These are phyloP conservation scores for Ceratocystis lukuohia DNA, from an alignment of 2,329 filamentous ascomycete species.

Conservation along the genomic window DNA sequence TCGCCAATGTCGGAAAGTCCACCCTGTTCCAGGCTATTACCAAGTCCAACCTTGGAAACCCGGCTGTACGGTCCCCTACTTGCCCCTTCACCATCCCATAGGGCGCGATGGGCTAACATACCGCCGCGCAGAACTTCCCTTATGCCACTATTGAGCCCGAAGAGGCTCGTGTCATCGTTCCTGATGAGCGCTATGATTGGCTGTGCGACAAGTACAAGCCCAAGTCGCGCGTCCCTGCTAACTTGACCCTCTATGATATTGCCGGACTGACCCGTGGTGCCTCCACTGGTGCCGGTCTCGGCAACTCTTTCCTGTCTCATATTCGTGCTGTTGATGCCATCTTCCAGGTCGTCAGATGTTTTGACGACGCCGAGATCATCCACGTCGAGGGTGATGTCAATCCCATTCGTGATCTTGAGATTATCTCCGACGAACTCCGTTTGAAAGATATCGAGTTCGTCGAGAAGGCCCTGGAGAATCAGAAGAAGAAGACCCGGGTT, in stretches of 20 bases:
- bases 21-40: slow-evolving; percentile 99
- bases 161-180: slow-evolving; percentile 93
- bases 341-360: slow-evolving; percentile 92
- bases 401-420: slow-evolving; percentile 82
- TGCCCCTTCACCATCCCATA: slow-evolving; percentile 25
- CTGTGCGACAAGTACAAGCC: slow-evolving; percentile 92
- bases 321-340: slow-evolving; percentile 97
- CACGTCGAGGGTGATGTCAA: slow-evolving; percentile 99
- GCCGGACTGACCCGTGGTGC: slow-evolving; percentile 91
- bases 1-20: slow-evolving; percentile 98
- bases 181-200: slow-evolving; percentile 93
- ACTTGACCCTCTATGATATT: slow-evolving; percentile 97
- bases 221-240: slow-evolving; percentile 91
- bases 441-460: slow-evolving; percentile 98
- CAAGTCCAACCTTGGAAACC: slow-evolving; percentile 93
- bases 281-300: slow-evolving; percentile 92
- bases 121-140: slow-evolving; percentile 64
- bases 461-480: slow-evolving; percentile 83
- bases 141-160: slow-evolving; percentile 99
- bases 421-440: slow-evolving; percentile 91
- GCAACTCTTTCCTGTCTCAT: slow-evolving; percentile 95
- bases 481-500: slow-evolving; percentile 87
- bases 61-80: slow-evolving; percentile 53
- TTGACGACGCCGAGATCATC: slow-evolving; percentile 98
- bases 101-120: slow-evolving; percentile 25